Percentiles rank a stretch among this genome's conserved stretches.
These are phyloP conservation scores for Astrothelium macrocarpum DNA, from an alignment of 495 filamentous ascomycete species.

Conservation along the genomic window DNA sequence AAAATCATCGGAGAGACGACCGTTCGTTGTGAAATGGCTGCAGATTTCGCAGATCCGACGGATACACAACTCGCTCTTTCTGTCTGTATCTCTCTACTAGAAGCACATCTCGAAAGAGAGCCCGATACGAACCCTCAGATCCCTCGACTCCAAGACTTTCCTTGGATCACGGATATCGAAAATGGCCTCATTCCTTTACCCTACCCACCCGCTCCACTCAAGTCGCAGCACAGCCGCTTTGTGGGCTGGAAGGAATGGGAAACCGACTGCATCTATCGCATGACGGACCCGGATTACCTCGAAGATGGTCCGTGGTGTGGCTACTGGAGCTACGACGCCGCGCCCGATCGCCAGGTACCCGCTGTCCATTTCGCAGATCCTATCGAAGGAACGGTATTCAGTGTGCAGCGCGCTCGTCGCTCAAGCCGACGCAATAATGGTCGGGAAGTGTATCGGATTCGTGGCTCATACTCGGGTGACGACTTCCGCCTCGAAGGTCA, in stretches of 20 bases:
- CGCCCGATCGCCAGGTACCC: not conserved
- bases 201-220: not conserved
- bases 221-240: not conserved
- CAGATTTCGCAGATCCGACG: not conserved
- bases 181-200: not conserved
- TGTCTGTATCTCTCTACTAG: not conserved
- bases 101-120: not conserved
- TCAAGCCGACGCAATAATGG: not conserved
- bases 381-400: not conserved
- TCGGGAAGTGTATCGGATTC: not conserved
- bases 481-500: not conserved
- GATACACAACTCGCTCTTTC: not conserved
- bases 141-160: not conserved
- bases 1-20: not conserved
- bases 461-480: not conserved
- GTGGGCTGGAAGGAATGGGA: not conserved
- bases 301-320: not conserved
- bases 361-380: not conserved
- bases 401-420: not conserved
- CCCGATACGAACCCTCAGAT: not conserved
- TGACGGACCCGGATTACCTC: not conserved
- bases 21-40: not conserved
- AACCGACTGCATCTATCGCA: not conserved
- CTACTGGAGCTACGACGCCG: constrained; percentile 2
- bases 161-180: not conserved